A percentile compares a stretch with the other conserved stretches of the same genome.
Evolutionary conservation across 1,139 yeast species (phyloP).

Genomic region (Pichia sp.): DNA sequence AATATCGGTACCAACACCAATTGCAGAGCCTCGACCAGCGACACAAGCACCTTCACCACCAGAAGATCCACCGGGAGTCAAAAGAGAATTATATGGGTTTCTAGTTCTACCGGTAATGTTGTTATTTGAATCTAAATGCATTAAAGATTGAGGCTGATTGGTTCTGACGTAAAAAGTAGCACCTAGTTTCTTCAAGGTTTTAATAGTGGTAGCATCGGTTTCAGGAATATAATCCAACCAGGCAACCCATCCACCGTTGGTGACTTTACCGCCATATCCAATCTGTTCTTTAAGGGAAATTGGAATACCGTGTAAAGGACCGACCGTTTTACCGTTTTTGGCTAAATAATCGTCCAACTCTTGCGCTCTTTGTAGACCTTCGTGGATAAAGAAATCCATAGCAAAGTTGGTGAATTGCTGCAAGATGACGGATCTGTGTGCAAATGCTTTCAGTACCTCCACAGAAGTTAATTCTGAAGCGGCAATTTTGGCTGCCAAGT

Average conservation of each 20-base stretch:
- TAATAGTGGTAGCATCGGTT: slow-evolving; percentile 42
- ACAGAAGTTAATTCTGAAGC: slow-evolving; percentile 29
- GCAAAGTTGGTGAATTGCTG: slow-evolving; percentile 53
- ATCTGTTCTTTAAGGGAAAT: slow-evolving; percentile 69
- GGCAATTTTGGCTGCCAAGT: slow-evolving; percentile 32
- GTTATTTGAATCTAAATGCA: slow-evolving; percentile 46
- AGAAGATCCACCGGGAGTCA: slow-evolving; percentile 64
- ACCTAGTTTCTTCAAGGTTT: slow-evolving; percentile 51
- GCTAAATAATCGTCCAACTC: slow-evolving; percentile 43
- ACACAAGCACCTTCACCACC: slow-evolving; percentile 73
- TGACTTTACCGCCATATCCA: slow-evolving; percentile 45
- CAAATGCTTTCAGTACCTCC: slow-evolving; percentile 35
- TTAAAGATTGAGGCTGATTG: slow-evolving; percentile 47
- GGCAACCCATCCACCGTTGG: slow-evolving; percentile 59
- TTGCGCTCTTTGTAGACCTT: slow-evolving; percentile 47
- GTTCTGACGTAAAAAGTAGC: slow-evolving; percentile 55
- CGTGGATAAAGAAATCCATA: slow-evolving; percentile 48
- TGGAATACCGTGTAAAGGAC: slow-evolving; percentile 79
- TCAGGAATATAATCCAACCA: slow-evolving; percentile 40
- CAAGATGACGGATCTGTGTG: slow-evolving; percentile 35
- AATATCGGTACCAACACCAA: slow-evolving; percentile 72
- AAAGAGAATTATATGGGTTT: slow-evolving; percentile 43
- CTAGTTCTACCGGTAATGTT: slow-evolving; percentile 43
- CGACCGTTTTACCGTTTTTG: slow-evolving; percentile 50
- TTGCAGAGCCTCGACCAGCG: slow-evolving; percentile 53